Base-by-base conservation (phyloP, 2,329 filamentous ascomycete species). In the Chaetomium strumarium region DNA sequence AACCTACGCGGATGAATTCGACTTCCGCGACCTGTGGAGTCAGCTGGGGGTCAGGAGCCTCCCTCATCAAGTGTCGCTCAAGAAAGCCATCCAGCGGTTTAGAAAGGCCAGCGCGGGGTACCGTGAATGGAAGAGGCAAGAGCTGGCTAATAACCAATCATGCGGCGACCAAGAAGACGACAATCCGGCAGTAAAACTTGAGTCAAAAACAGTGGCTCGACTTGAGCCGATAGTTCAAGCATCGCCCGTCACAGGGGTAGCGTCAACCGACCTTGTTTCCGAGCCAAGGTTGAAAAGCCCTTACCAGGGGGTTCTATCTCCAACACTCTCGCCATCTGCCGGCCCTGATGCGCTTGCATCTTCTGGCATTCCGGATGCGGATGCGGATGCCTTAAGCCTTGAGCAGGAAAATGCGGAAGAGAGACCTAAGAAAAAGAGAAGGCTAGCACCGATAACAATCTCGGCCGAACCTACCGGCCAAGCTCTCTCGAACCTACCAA, bases 21-120 rank as follows among this genome's bases (percentile, higher is more conserved):
- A 64, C 2, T 69, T 72, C 1, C 68, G 72, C 12, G 74, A 82
- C 33, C 66, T 83, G 13, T 73, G 73, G 58, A 56, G 66, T 3
- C 78, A 79, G 7, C 72, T 89, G 16, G 77, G 74, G 1, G 70
- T 91, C 50, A 76, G 67, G 37, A 73, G 76, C 4, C 67, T 83
- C 17, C 79, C 78, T 2, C 80, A 85, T 56, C 78, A 81, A 52
- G 71, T 73, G 41, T 77, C 75, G 1, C 66, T 93, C 2, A 70
- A 75, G 13, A 71, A 75, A 54, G 81, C 80, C 10, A 79, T 91
- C 51, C 60, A 72, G 2, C 70, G 75, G 31, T 73, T 91, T 5
- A 78, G 75, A 38, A 62, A 63, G 30, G 69, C 63, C 42, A 88
- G 84, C 47, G 59, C 57, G 1, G 71, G 69, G 34, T 86, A 81